These are phyloP conservation scores for Pochonia chlamydosporia DNA, from an alignment of 2,329 filamentous ascomycete species.

Conservation along the genomic window DNA sequence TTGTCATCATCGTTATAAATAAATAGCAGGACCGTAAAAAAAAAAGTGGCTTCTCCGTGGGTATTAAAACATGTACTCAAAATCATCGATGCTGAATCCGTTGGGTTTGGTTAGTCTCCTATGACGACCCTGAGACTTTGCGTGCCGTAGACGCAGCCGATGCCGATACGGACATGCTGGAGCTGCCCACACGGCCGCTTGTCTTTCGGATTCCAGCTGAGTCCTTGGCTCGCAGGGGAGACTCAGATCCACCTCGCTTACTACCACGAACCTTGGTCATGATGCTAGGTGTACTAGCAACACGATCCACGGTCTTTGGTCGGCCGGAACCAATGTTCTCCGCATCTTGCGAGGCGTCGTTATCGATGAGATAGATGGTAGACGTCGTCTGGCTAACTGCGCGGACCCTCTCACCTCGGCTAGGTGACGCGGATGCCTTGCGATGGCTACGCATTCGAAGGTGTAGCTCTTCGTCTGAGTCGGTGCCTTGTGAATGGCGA, in stretches of 20 bases:
- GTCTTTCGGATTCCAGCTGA: conserved; percentile 56
- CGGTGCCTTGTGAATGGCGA: conserved; percentile 55
- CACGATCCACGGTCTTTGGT: conserved; percentile 52
- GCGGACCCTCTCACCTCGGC: conserved; percentile 54
- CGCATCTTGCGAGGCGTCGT: conserved; percentile 62
- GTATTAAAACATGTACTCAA: conserved; percentile 3
- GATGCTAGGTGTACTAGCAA: conserved; percentile 48
- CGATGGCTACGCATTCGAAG: conserved; percentile 66
- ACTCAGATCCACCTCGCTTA: conserved; percentile 43
- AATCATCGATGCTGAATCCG: conserved; percentile 5
- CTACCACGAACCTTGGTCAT: conserved; percentile 62
- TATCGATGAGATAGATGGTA: conserved; percentile 59
- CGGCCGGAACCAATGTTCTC: conserved; percentile 62
- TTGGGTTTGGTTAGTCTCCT: conserved; percentile 15
- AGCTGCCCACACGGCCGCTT: conserved; percentile 58
- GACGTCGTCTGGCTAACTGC: conserved; percentile 74
- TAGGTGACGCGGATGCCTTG: conserved; percentile 59
- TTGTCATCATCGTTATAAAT: conserved; percentile 40
- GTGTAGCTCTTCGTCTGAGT: conserved; percentile 80
- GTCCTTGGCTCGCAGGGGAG: conserved; percentile 45
- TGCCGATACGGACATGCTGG: conserved; percentile 37
- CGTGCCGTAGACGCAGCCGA: conserved; percentile 39
- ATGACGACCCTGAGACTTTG: conserved; percentile 44
- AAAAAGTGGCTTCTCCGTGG: conserved; percentile 6
- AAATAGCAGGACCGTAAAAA: conserved; percentile 16